Percentiles rank a stretch among this genome's conserved stretches.
phyloP scores from a whole-genome alignment of 345 rosid genomes.

The Salix koriyanagi region DNA sequence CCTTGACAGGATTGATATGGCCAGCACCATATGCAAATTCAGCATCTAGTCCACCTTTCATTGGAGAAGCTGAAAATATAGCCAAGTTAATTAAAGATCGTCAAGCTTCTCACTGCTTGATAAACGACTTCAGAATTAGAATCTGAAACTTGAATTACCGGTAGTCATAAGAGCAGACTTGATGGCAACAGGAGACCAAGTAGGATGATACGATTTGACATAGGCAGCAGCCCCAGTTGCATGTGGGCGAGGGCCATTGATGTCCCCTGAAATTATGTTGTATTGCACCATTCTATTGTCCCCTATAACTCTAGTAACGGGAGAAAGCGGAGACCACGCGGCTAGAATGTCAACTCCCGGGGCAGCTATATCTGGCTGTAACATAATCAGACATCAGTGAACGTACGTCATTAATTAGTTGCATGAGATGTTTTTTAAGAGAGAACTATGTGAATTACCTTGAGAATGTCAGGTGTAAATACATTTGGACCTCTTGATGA shows the following conservation, averaged over 20 bases:
- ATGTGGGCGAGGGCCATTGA: constrained; percentile 58
- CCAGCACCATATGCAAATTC: constrained; percentile 46
- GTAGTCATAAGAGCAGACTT: constrained; percentile 41
- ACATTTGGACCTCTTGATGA: constrained; percentile 57
- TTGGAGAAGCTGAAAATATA: constrained; percentile 14
- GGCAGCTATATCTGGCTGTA: constrained; percentile 59
- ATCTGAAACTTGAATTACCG: constrained; percentile 2
- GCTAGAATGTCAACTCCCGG: constrained; percentile 55
- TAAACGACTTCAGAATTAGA: background rate
- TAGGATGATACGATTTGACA: constrained; percentile 35
- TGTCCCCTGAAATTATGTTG: constrained; percentile 38
- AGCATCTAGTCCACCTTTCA: constrained; percentile 17
- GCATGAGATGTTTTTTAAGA: background rate
- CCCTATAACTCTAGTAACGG: background rate
- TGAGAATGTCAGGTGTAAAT: constrained; percentile 40
- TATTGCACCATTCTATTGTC: constrained; percentile 31
- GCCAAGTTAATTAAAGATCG: no score
- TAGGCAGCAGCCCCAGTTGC: constrained; percentile 46
- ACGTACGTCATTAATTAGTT: no score
- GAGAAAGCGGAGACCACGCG: constrained; percentile 33
- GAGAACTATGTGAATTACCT: constrained; percentile 23
- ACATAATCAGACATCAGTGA: no score
- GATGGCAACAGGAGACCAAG: constrained; percentile 39
- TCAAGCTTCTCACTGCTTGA: background rate
- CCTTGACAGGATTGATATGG: constrained; percentile 28